Evolutionary conservation across 768 basidiomycete species (phyloP).

Genomic region (Hericium alpestre): DNA sequence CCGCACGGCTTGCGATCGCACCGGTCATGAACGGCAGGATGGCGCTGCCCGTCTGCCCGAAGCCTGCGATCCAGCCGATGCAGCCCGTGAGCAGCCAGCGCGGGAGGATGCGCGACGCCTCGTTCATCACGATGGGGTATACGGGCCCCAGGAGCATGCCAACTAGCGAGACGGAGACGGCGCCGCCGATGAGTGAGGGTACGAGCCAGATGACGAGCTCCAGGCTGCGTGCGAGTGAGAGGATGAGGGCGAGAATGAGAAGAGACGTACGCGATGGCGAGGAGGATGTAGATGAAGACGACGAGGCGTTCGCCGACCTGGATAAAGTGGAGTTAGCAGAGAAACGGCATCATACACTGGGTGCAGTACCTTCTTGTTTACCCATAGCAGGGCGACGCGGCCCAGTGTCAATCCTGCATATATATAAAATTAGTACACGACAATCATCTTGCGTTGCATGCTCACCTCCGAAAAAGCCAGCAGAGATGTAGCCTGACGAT

Average conservation of each 20-base stretch:
- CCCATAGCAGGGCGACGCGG: slow-evolving; percentile 37
- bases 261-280: slow-evolving; percentile 23
- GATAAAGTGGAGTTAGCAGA: background rate
- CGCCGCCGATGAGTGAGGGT: slow-evolving; percentile 39
- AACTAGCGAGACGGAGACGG: slow-evolving; percentile 39
- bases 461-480: slow-evolving; percentile 33
- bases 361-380: slow-evolving; percentile 26
- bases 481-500: slow-evolving; percentile 37
- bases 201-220: slow-evolving; percentile 49
- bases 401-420: slow-evolving; percentile 36
- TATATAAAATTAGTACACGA: background rate
- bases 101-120: slow-evolving; percentile 30
- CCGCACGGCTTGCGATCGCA: slow-evolving; percentile 27
- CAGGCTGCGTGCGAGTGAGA: slow-evolving; percentile 24
- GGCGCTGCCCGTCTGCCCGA: slow-evolving; percentile 40
- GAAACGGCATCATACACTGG: background rate
- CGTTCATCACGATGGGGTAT: slow-evolving; percentile 32
- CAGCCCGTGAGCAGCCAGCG: slow-evolving; percentile 27
- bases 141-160: slow-evolving; percentile 41
- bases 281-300: slow-evolving; percentile 24
- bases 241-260: too few species aligned
- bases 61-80: slow-evolving; percentile 41
- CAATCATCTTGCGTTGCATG: background rate
- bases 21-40: slow-evolving; percentile 41
- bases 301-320: slow-evolving; percentile 26